Percentiles rank a stretch among this genome's conserved stretches.
Conservation (phyloP, 192 early-diverging fungal genomes). For the Lobosporangium transversale region DNA sequence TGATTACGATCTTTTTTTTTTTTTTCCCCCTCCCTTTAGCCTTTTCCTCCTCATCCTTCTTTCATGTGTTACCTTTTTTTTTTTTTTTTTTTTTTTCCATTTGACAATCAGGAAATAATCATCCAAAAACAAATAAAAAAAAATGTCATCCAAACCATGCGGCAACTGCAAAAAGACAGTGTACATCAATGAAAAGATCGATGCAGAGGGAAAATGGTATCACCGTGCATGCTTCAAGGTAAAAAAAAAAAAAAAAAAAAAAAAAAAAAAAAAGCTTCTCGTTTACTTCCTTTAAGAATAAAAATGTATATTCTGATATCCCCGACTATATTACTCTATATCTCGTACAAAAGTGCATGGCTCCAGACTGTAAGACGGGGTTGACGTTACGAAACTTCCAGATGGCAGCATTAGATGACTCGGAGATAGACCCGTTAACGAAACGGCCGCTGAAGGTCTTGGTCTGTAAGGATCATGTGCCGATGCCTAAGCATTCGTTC, state of each 20-base stretch:
- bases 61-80: background rate
- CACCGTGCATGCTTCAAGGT: conserved; percentile 51
- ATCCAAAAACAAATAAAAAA: conserved; percentile 1
- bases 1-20: too few species aligned
- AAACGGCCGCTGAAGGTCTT: conserved; percentile 32
- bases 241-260: background rate
- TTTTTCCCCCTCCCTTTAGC: background rate
- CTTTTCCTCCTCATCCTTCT: background rate
- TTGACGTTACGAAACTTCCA: conserved; percentile 34
- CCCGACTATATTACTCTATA: too few species aligned
- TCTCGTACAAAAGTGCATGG: conserved; percentile 29
- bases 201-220: conserved; percentile 42
- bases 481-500: conserved; percentile 32
- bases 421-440: conserved; percentile 14
- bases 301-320: too few species aligned
- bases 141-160: conserved; percentile 46
- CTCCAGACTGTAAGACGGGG: conserved; percentile 13
- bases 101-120: background rate
- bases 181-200: conserved; percentile 48
- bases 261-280: background rate
- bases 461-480: conserved; percentile 46
- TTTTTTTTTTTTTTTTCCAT: background rate
- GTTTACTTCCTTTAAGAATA: background rate
- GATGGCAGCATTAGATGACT: conserved; percentile 32
- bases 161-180: conserved; percentile 47